Percentiles rank a stretch among this genome's conserved stretches.
Evolutionary conservation across 805 yeast genomes (phyloP).

Genomic region (Candida verbasci): DNA sequence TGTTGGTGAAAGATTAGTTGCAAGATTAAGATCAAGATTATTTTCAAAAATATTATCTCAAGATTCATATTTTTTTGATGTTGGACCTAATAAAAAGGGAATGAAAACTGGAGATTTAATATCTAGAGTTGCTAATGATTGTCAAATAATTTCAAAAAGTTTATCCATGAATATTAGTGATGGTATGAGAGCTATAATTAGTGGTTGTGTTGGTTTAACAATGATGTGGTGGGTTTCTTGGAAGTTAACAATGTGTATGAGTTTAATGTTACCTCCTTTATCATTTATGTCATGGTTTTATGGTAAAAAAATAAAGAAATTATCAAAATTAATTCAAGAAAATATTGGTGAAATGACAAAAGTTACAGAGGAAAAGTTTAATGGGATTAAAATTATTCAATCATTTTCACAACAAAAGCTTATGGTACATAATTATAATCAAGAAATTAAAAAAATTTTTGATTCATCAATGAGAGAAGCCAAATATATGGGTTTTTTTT

Average conservation of each 20-base stretch:
- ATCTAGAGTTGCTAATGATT: slow-evolving; percentile 82
- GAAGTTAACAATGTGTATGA: slow-evolving; percentile 78
- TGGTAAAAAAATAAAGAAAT: slow-evolving; percentile 70
- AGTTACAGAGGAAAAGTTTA: slow-evolving; percentile 87
- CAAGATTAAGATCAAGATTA: slow-evolving; percentile 73
- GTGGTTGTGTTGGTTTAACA: slow-evolving; percentile 80
- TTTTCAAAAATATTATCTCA: slow-evolving; percentile 75
- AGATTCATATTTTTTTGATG: slow-evolving; percentile 86
- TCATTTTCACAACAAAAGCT: slow-evolving; percentile 80
- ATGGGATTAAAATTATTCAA: slow-evolving; percentile 83
- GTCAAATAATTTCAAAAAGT: slow-evolving; percentile 80
- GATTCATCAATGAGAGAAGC: slow-evolving; percentile 78
- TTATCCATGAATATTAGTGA: slow-evolving; percentile 87
- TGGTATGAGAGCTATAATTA: slow-evolving; percentile 79
- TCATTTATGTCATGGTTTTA: slow-evolving; percentile 75
- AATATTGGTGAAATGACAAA: slow-evolving; percentile 83
- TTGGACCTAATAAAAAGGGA: slow-evolving; percentile 47
- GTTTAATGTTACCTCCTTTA: slow-evolving; percentile 77
- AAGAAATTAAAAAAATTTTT: slow-evolving; percentile 62
- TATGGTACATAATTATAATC: slow-evolving; percentile 72
- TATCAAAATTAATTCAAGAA: slow-evolving; percentile 75
- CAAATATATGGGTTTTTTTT: slow-evolving; percentile 66
- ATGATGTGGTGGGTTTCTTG: slow-evolving; percentile 90
- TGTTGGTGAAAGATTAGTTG: slow-evolving; percentile 85
- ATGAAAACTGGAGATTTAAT: slow-evolving; percentile 86